Evolutionary conservation across 768 basidiomycete genomes (phyloP), one percentile per base, ranked within the genome.

Genomic region (Trametes sanguinea): DNA sequence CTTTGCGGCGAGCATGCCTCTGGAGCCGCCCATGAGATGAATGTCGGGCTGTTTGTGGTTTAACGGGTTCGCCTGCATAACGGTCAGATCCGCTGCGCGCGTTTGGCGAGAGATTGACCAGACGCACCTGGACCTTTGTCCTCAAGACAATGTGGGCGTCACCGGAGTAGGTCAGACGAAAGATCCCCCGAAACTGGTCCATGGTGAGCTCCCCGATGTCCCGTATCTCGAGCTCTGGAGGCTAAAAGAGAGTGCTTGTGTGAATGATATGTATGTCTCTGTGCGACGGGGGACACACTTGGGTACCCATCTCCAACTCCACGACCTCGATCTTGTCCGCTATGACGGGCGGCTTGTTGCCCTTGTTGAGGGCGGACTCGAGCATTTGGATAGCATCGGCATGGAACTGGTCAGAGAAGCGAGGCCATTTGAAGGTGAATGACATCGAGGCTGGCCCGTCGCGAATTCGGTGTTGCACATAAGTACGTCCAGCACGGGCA

Each of bases 221-320:
- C 33, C 96, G 88, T 67, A 99, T 90, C 75, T 98, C 95, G 16
- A 99, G 83, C 66, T 98, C 96, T 48, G 97, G 97, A 10, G 97
- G 96, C 94, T 98, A 54, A 30, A 46, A 30, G 13, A 57, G 22
- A 7, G 45, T n/a, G 6, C 30, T 13, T 0, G 33, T 63, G 59
- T 57, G 44, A 45, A 59, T 44, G 6, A 33, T 17, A 30, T 7
- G 9, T 22, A 5, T 27, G 6, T 37, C 35, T 11, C 6, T 6
- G 35, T 37, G 35, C 35, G 48, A 48, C 52, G 55, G n/a, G 16
- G 17, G 37, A 71, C 79, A 56, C 62, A 94, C 95, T 81, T 96
- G 90, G 2, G 92, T 94, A 40, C 97, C 97, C 97, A 99, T 98
- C 76, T 98, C 90, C n/a, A 99, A 79, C 73, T 98, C 97, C 55